Evolutionary conservation across 257 asterid species (phyloP).

Genomic region (Solanum okadae): DNA sequence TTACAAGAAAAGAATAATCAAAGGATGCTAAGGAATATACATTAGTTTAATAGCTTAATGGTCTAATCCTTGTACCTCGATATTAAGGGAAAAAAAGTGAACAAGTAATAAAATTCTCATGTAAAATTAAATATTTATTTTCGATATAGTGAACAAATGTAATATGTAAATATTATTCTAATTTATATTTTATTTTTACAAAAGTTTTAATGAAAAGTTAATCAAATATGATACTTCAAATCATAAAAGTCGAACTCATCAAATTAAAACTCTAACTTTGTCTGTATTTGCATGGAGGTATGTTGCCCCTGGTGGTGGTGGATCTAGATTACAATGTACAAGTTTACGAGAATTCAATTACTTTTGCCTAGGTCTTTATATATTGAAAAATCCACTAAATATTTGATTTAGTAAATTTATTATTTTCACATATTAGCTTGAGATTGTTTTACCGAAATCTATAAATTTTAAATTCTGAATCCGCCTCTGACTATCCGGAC

Average conservation of each 20-base stretch:
- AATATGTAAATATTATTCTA: not conserved
- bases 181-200: too few relatives aligned
- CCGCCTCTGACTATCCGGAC: fast-evolving
- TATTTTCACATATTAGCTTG: too few relatives aligned
- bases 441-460: fast-evolving
- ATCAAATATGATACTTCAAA: not conserved
- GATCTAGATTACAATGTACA: too few relatives aligned
- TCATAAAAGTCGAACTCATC: not conserved
- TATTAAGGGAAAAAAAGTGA: too few relatives aligned
- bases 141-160: too few relatives aligned
- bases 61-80: not conserved
- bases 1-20: not conserved
- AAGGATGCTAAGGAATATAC: not conserved
- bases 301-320: not conserved
- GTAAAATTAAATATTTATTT: too few relatives aligned
- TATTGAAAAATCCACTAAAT: not conserved
- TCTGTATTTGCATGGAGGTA: not conserved
- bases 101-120: too few relatives aligned
- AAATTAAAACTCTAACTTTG: not conserved
- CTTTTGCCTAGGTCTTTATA: too few relatives aligned
- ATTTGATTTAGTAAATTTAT: too few relatives aligned
- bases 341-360: too few relatives aligned
- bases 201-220: not conserved
- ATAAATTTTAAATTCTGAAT: too few relatives aligned
- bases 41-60: not conserved